Evolutionary conservation across 495 filamentous ascomycete genomes (phyloP), one percentile per base, ranked within the genome.

Genomic region (Aspergillus nidulans): DNA sequence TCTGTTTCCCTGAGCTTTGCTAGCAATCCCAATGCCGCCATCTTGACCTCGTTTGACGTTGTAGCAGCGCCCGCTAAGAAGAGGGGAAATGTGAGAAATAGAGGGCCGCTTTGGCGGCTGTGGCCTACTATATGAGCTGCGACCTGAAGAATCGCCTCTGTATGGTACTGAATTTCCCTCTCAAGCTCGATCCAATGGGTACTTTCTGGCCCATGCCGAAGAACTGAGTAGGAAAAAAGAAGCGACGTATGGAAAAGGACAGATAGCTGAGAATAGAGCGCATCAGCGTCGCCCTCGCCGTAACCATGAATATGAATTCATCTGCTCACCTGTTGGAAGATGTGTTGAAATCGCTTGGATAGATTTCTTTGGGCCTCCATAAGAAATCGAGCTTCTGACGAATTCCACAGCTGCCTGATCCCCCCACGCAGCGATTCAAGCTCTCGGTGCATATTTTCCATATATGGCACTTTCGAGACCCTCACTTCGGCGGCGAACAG

Each of bases 61-160:
- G 76, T 61, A 0, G 75, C 75, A 38, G 76, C 70, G 8, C 81
- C 82, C 0, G 81, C 74, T 48, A 85, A 73, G 63, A 84, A 84
- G 0, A 84, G 61, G 0, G 82, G 81, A 61, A 85, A 84, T 0
- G 80, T 69, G 28, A 80, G 55, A 52, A 80, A 79, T 18, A 74
- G 71, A 6, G 68, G 74, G 41, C 79, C 75, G 18, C 64, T 56
- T n/a, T 65, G 65, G 2, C 58, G 58, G 3, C 52, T 53, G 9
- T 60, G 58, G 7, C 70, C 51, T 2, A 75, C 61, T 46, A 60
- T 45, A 2, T 49, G 49, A 34, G 73, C 70, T 6, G 73, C 74
- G 13, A 77, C 60, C 15, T 71, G 73, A 6, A 84, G 55, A 50
- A 84, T 79, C 28, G 70, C 68, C 12, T 62, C 52, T 12, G 66